Base-by-base conservation (phyloP, 495 filamentous ascomycete genomes). In the Tuber magnatum region DNA sequence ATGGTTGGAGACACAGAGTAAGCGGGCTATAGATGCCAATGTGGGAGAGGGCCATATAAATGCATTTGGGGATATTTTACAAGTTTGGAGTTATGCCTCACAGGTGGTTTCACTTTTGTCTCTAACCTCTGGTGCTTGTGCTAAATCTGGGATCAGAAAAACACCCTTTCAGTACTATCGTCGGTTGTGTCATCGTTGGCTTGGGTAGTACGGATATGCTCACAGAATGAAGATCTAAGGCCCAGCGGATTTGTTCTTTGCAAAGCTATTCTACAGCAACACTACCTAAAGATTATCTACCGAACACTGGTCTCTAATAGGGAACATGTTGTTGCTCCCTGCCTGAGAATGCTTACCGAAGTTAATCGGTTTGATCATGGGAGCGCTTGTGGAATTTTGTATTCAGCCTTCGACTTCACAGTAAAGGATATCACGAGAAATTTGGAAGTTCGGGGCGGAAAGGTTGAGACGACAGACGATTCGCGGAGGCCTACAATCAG, bases 361-460 rank as follows among this genome's bases (percentile, higher is more conserved):
- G 79, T 83, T 61, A 83, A 82, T 43, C 75, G 75, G 65, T 83
- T 83, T 65, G 74, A 80, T 70, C 76, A 77, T 69, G 81, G 81
- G 38, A 75, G 74, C 40, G 51, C 81, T 43, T 83, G 81, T 70
- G 75, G 75, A 28, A 39, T 76, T 24, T 22, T 83, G 20, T 75
- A 81, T 69, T 79, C 81, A 39, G 40, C 71, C 51, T 79, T 83
- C 61, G 81, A 83, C 73, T 83, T 83, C 68, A 77, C 81, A 22
- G 76, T 71, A 38, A 83, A 83, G 74, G 77, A 81, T 65, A 75
- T 83, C 24, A 80, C 69, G 32, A 78, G 74, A 76, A 76, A 72
- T 8, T 71, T 83, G 61, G 81, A 82, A 41, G 68, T 80, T 48
- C 74, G 72, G 65, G 69, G 70, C 22, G 71, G 46, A 40, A 75